phyloP scores from a whole-genome alignment of 768 basidiomycete species.

The Serendipita sp. region DNA sequence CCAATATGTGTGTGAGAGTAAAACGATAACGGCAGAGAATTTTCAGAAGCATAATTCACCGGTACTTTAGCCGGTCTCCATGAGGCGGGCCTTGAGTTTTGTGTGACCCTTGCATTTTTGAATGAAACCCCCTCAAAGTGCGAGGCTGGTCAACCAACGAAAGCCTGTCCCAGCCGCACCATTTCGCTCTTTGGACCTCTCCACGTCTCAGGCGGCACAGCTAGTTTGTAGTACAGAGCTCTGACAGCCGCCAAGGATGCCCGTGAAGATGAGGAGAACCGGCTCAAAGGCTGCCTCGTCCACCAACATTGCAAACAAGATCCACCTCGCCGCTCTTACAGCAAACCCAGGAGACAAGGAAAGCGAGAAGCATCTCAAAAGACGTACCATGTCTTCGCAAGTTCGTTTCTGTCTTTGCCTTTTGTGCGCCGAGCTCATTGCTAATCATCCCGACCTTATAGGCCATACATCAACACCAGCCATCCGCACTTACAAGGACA shows the following conservation, averaged over 20 bases:
- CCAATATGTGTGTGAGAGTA: not conserved
- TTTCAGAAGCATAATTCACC: not conserved
- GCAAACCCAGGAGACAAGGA: not conserved
- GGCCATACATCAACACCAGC: not conserved
- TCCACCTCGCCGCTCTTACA: not conserved
- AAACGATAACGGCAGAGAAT: not conserved
- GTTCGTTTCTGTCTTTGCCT: not conserved
- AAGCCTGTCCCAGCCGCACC: not conserved
- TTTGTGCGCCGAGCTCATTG: not conserved
- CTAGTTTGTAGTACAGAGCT: too few relatives aligned
- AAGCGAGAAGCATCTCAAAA: not conserved
- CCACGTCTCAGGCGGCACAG: too few relatives aligned
- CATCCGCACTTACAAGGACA: not conserved
- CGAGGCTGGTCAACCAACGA: not conserved
- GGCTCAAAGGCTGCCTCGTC: not conserved
- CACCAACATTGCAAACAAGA: not conserved
- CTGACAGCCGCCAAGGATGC: not conserved
- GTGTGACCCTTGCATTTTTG: not conserved
- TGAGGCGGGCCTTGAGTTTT: not conserved
- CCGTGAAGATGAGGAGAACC: not conserved
- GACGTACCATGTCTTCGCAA: not conserved
- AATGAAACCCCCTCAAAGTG: not conserved
- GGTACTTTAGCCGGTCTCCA: conserved; percentile 2
- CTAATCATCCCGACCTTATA: not conserved
- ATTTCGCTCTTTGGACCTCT: not conserved